These are phyloP conservation scores for Epichloe baconii DNA, from an alignment of 2,329 filamentous ascomycete species.

Conservation along the genomic window DNA sequence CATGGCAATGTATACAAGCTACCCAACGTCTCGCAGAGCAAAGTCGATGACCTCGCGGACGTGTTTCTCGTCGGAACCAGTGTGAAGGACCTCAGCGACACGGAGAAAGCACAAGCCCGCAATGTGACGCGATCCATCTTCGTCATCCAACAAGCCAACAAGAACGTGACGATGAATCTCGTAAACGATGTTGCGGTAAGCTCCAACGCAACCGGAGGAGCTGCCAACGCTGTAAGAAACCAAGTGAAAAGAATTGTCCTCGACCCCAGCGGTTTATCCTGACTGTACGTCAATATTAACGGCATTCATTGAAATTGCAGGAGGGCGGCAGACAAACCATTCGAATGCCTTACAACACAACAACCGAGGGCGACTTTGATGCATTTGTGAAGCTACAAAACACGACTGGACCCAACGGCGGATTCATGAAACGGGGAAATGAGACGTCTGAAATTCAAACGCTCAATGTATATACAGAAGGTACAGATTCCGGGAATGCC, in stretches of 20 bases:
- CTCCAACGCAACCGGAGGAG: constrained; percentile 43
- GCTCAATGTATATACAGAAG: constrained; percentile 54
- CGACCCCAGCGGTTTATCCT: too few species aligned
- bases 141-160: constrained; percentile 56
- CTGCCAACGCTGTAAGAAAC: constrained; percentile 26
- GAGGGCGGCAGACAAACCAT: constrained; percentile 49
- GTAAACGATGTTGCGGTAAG: constrained; percentile 28
- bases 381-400: constrained; percentile 52
- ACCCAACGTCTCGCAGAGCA: constrained; percentile 51
- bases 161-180: constrained; percentile 51
- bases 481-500: constrained; percentile 53
- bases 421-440: constrained; percentile 47
- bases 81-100: constrained; percentile 42
- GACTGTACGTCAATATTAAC: neutral
- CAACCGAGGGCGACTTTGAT: constrained; percentile 58
- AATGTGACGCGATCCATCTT: constrained; percentile 64
- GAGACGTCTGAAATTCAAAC: constrained; percentile 51
- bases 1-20: constrained; percentile 76
- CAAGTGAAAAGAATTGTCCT: too few species aligned
- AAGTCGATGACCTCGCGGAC: constrained; percentile 56
- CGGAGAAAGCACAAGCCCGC: constrained; percentile 52
- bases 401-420: constrained; percentile 34
- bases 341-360: constrained; percentile 52
- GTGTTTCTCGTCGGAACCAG: constrained; percentile 54
- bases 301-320: constrained; percentile 5